Base-by-base conservation (phyloP, 805 yeast species). In the Candida ponderosae region DNA sequence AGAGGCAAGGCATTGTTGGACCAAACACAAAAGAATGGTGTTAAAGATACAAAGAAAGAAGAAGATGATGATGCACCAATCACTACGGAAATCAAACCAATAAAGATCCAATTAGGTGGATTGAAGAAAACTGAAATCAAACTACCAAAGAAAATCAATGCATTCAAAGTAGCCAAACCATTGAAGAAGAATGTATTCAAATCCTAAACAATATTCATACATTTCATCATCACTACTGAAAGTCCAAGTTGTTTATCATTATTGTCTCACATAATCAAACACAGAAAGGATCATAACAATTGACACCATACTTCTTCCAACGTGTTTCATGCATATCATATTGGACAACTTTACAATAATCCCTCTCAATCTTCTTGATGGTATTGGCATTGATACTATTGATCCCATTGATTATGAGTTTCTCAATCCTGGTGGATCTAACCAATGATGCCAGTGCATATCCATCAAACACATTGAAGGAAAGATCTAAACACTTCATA, bases 1-100 rank as follows among this genome's bases (percentile, higher is more conserved):
- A 51, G 57, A 30, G 80, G 77, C 3, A 45, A 54, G 32, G 41
- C 50, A 19, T 21, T 21, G n/a, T n/a, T n/a, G n/a, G n/a, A n/a
- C n/a, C n/a, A n/a, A n/a, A n/a, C n/a, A 35, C 19, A 5, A 17
- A 18, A 23, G 31, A 11, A 31, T 20, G 40, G 40, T 17, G 14
- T 14, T 18, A 26, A 33, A 32, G 41, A 33, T 20, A 13, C 29
- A 24, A n/a, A 13, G 16, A 15, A 5, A 4, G 11, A 8, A n/a
- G 29, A 32, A 5, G 32, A 29, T 14, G 35, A 26, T 14, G 31
- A 26, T 4, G 35, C 23, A 10, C 7, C 23, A 32, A 6, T 30
- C 27, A 20, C 19, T 31, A n/a, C 17, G 29, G 16, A 29, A 35
- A 27, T 26, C 31, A 32, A 31, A 17, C 51, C 40, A 20, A 39